Evolutionary conservation across 148 eudicot species (phyloP), one percentile per base, ranked within the genome.

Genomic region (Camellia granthamiana): DNA sequence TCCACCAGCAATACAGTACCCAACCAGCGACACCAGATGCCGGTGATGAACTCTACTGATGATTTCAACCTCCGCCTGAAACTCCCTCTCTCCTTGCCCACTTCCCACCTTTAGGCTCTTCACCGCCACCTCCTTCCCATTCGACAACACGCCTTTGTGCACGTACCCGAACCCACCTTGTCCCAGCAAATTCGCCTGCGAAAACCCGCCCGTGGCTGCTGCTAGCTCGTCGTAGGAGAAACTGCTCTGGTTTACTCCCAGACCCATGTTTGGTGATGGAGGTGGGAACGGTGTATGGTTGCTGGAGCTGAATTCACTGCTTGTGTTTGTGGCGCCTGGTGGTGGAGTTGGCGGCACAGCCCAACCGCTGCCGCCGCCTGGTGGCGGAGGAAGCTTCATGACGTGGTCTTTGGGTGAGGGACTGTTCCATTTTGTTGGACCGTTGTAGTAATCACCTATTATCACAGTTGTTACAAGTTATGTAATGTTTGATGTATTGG

Each of bases 41-140:
- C 97, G 93, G 82, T 93, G 97, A 80, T 91, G 97, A 43, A 93
- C 94, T 12, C 97, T 88, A 77, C 98, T 94, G 81, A 94, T 92
- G 55, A 92, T 94, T 70, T 94, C 98, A 44, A 94, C 94, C 84
- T 92, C 96, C 0, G 96, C 87, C 66, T 87, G 92, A 49, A 94
- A 94, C 72, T 94, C 98, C 71, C 97, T 70, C 54, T 94, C 97
- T 0, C 97, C 97, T 77, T 94, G 98, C 5, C 98, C 98, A 12
- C 97, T 91, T 12, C 98, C 98, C 2, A 88, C 66, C 78, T 94
- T 94, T 30, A 94, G 87, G 79, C 97, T 88, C 83, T 92, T 94
- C 6, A 94, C 93, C 0, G 98, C 98, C 11, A 94, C 84, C 47
- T 77, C 89, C 69, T 80, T 90, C 0, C 94, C 93, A 66, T 83